Conservation (phyloP, 1,284 basidiomycete species). For the Irpex rosettiformis region DNA sequence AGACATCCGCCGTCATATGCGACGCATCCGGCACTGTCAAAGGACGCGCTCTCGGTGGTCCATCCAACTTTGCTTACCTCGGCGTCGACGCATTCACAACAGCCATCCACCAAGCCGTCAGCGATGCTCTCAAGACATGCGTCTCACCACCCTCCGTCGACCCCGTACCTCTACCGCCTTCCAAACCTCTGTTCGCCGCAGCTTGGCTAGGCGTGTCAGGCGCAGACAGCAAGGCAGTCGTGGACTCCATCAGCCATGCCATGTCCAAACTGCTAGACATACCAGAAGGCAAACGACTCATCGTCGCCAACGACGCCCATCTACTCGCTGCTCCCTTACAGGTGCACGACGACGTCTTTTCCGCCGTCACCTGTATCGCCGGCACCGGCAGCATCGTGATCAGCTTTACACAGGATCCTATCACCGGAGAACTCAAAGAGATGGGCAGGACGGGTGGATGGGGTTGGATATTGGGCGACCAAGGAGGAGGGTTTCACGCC, state of each 20-base stretch:
- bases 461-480: slow-evolving; percentile 83
- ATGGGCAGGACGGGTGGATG: slow-evolving; percentile 73
- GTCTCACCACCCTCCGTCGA: slow-evolving; percentile 30
- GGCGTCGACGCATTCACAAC: slow-evolving; percentile 44
- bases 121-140: slow-evolving; percentile 48
- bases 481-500: slow-evolving; percentile 74
- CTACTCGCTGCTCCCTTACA: slow-evolving; percentile 71
- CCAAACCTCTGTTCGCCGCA: slow-evolving; percentile 45
- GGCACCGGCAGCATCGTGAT: slow-evolving; percentile 73
- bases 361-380: slow-evolving; percentile 63
- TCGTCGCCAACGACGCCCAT: slow-evolving; percentile 70
- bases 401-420: slow-evolving; percentile 46
- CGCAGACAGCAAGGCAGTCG: slow-evolving; percentile 63
- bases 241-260: slow-evolving; percentile 46
- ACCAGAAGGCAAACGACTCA: slow-evolving; percentile 48
- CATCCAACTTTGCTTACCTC: slow-evolving; percentile 67
- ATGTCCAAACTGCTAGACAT: slow-evolving; percentile 56
- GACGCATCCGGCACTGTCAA: slow-evolving; percentile 52
- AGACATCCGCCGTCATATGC: slow-evolving; percentile 69
- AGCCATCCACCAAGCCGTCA: slow-evolving; percentile 47
- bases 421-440: slow-evolving; percentile 40
- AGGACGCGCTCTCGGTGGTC: slow-evolving; percentile 61
- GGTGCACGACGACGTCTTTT: slow-evolving; percentile 50
- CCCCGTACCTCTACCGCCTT: slow-evolving; percentile 39
- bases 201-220: slow-evolving; percentile 80